Evolutionary conservation across 2,329 filamentous ascomycete genomes (phyloP).

Genomic region (Hypoxylon sp.): DNA sequence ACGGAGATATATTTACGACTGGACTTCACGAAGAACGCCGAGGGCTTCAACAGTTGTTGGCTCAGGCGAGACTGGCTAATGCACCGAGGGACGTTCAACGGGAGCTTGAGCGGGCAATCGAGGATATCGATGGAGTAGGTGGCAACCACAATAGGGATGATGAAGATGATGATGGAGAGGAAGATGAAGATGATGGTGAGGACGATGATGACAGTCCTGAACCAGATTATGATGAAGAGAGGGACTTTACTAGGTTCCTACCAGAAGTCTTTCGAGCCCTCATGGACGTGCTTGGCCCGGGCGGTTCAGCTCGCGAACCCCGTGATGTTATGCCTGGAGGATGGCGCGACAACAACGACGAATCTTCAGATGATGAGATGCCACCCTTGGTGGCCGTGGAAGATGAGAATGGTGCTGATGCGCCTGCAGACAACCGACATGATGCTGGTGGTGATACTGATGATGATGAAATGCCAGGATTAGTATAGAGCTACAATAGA

Average conservation of each 20-base stretch:
- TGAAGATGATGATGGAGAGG: conserved; percentile 26
- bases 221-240: not conserved
- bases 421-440: not conserved
- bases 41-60: conserved; percentile 40
- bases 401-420: not conserved
- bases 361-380: conserved; percentile 41
- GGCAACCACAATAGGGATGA: conserved; percentile 35
- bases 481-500: conserved; percentile 10
- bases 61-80: conserved; percentile 38
- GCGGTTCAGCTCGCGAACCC: not conserved
- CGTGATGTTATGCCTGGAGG: conserved; percentile 44
- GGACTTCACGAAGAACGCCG: conserved; percentile 28
- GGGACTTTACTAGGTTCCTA: conserved; percentile 10
- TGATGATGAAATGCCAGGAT: conserved; percentile 36
- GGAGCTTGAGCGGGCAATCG: conserved; percentile 42
- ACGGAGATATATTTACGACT: conserved; percentile 13
- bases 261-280: no score
- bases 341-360: conserved; percentile 42
- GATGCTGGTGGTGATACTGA: conserved; percentile 19
- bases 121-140: conserved; percentile 34
- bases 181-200: conserved; percentile 9
- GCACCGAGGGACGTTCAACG: conserved; percentile 41
- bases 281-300: conserved; percentile 38
- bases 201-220: not conserved
- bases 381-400: conserved; percentile 30